A percentile compares a stretch with the other conserved stretches of the same genome.
These are phyloP conservation scores for Verbascum thapsus DNA, from an alignment of 257 asterid species.

Conservation along the genomic window DNA sequence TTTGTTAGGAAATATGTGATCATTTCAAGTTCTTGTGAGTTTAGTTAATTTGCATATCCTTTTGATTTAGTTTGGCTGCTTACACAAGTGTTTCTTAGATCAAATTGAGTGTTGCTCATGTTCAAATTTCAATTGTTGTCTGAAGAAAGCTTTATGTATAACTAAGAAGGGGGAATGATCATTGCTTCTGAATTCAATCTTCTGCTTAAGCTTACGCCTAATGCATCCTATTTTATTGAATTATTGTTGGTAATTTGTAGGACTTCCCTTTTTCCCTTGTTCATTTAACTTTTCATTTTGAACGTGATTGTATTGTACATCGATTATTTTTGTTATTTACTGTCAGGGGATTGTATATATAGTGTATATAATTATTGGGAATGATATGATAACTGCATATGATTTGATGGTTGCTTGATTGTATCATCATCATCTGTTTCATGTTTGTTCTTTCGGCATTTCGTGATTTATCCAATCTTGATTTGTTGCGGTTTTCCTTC, in stretches of 20 bases:
- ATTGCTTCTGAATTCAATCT: not conserved
- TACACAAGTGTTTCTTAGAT: not conserved
- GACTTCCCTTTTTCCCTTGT: not conserved
- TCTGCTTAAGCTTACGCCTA: not conserved
- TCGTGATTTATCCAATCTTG: not conserved
- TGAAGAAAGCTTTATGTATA: not conserved
- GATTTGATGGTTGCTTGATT: not conserved
- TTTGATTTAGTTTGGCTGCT: not conserved
- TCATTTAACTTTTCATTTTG: not conserved
- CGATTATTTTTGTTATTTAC: not conserved
- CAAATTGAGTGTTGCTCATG: not conserved
- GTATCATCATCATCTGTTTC: not conserved
- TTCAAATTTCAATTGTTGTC: not conserved
- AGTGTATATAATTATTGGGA: not conserved
- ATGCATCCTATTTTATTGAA: not conserved
- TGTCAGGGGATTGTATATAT: not conserved
- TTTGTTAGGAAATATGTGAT: conserved; percentile 22
- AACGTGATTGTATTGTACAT: not conserved
- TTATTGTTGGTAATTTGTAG: conserved; percentile 11
- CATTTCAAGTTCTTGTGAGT: not conserved
- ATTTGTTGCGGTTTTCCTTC: not conserved
- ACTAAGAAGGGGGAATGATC: not conserved
- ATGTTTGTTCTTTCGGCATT: not conserved
- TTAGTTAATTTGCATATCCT: conserved; percentile 1
- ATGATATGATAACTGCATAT: not conserved